Conservation (phyloP, 2,329 filamentous ascomycete genomes). For the Neopestalotiopsis sp. region DNA sequence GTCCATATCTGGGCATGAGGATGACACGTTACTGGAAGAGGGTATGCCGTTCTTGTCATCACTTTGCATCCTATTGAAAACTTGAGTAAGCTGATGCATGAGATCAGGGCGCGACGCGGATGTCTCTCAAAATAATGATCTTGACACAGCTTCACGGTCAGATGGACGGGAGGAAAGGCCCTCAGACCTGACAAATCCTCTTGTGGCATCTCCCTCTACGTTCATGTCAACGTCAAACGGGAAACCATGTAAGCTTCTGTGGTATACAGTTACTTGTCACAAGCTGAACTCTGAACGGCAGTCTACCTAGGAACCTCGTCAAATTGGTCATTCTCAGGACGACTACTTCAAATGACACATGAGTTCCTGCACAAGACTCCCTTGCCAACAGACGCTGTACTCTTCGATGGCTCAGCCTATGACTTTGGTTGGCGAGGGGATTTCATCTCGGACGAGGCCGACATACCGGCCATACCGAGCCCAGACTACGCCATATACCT, state of each 20-base stretch:
- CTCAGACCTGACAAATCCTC: slow-evolving; percentile 44
- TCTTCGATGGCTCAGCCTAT: slow-evolving; percentile 58
- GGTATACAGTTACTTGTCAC: background rate
- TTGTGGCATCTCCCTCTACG: slow-evolving; percentile 44
- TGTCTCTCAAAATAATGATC: background rate
- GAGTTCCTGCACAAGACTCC: slow-evolving; percentile 49
- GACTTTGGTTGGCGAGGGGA: slow-evolving; percentile 54
- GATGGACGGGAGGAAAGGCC: slow-evolving; percentile 32
- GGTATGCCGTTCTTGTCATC: slow-evolving; percentile 12
- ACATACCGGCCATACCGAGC: slow-evolving; percentile 48
- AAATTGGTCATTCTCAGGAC: slow-evolving; percentile 59
- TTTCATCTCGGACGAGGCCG: slow-evolving; percentile 19
- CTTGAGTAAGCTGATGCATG: background rate
- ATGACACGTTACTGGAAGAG: slow-evolving; percentile 33
- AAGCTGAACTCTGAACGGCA: slow-evolving; percentile 29
- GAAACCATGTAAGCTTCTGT: slow-evolving; percentile 42
- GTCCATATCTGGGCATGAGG: slow-evolving; percentile 3
- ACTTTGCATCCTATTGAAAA: background rate
- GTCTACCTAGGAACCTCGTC: slow-evolving; percentile 60
- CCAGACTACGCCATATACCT: slow-evolving; percentile 57
- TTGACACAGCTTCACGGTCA: slow-evolving; percentile 16
- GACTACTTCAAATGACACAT: slow-evolving; percentile 53
- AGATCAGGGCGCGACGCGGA: background rate
- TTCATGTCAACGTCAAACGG: slow-evolving; percentile 48
- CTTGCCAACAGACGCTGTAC: slow-evolving; percentile 45